Evolutionary conservation across 2,329 filamentous ascomycete genomes (phyloP).

Genomic region (Cylindrodendrum hubeiense): DNA sequence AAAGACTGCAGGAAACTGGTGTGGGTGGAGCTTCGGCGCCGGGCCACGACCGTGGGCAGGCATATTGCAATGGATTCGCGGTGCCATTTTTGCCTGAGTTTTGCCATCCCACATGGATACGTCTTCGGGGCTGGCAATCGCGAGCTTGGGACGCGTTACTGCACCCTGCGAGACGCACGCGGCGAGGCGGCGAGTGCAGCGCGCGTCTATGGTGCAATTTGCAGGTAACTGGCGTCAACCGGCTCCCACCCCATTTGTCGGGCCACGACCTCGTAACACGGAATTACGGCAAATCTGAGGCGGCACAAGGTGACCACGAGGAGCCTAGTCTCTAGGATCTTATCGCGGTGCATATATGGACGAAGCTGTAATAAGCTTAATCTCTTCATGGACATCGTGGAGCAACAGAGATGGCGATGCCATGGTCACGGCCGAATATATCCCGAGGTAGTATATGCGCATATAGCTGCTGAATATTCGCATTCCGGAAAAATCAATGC

Average conservation of each 20-base stretch:
- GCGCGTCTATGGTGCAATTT: constrained; percentile 17
- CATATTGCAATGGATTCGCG: not conserved
- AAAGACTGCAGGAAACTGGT: not conserved
- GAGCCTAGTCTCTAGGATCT: not conserved
- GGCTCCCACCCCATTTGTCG: constrained; percentile 15
- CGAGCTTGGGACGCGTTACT: not conserved
- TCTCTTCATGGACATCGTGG: not conserved
- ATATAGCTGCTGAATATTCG: too few species aligned
- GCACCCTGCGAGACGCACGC: too few species aligned
- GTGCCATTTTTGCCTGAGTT: not conserved
- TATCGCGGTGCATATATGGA: not conserved
- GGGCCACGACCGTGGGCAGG: not conserved
- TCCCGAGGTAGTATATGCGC: not conserved
- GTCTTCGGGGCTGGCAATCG: constrained; percentile 18
- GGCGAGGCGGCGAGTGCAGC: not conserved
- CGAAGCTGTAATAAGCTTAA: not conserved
- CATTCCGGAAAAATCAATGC: too few species aligned
- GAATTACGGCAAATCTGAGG: not conserved
- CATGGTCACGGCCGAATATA: not conserved
- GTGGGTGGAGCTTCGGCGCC: not conserved
- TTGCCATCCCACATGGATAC: not conserved
- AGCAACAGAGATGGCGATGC: too few species aligned
- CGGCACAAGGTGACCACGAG: not conserved
- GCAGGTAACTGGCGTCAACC: constrained; percentile 9
- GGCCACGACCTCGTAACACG: not conserved